These are phyloP conservation scores for Leptodermis oblonga DNA, from an alignment of 257 asterid genomes.

Conservation along the genomic window DNA sequence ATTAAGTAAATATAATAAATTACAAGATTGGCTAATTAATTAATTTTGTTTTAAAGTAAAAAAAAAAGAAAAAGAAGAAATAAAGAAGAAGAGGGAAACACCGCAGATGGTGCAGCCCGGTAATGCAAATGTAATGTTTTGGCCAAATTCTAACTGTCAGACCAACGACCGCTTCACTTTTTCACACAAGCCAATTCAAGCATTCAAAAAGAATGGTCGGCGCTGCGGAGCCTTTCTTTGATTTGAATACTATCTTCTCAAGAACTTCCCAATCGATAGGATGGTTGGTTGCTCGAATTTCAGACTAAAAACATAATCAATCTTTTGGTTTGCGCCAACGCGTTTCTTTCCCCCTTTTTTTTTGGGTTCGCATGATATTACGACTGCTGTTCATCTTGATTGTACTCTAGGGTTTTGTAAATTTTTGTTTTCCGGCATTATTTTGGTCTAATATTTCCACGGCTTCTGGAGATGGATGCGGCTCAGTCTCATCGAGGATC, in stretches of 20 bases:
- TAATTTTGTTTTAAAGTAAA: too few relatives aligned
- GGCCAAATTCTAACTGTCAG: slow-evolving; percentile 2
- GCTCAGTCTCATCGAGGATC: slow-evolving; percentile 38
- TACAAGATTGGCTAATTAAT: too few relatives aligned
- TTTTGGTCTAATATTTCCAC: not conserved
- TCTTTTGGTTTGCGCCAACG: not conserved
- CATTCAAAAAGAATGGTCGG: not conserved
- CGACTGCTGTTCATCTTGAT: not conserved
- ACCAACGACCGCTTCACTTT: not conserved
- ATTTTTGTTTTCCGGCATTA: too few relatives aligned
- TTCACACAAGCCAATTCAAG: not conserved
- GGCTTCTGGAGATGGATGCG: slow-evolving; percentile 38
- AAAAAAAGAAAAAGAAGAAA: not conserved
- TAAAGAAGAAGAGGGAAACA: not conserved
- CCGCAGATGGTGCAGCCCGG: not conserved
- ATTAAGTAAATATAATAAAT: too few relatives aligned
- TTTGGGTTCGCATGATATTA: too few relatives aligned
- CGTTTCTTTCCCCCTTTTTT: not conserved
- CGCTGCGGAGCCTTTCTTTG: not conserved
- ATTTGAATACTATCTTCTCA: not conserved
- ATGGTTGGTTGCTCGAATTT: not conserved
- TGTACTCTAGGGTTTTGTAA: slow-evolving; percentile 22
- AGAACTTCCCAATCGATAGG: not conserved
- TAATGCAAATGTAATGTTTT: not conserved
- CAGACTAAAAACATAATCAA: not conserved